Percentiles rank a stretch among this genome's conserved stretches.
These are phyloP conservation scores for Penicillium bovifimosum DNA, from an alignment of 495 filamentous ascomycete species.

Conservation along the genomic window DNA sequence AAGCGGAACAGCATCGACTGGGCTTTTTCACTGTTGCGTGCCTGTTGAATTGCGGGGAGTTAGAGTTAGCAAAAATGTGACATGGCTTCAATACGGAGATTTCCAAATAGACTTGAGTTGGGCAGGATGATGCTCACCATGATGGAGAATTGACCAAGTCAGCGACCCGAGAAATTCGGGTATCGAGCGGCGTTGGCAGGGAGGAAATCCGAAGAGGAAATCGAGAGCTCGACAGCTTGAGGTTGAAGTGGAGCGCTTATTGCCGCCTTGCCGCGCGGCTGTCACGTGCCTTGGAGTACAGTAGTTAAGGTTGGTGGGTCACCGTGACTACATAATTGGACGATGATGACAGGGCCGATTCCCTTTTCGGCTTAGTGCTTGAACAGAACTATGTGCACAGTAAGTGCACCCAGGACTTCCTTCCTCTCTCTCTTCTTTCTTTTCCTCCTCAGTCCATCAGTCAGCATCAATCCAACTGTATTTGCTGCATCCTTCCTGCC, in stretches of 20 bases:
- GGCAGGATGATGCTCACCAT: conserved; percentile 25
- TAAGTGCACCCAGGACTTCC: no score
- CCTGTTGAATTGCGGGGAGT: conserved; percentile 38
- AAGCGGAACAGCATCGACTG: conserved; percentile 99
- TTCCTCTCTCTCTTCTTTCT: no score
- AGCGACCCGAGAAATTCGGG: conserved; percentile 10
- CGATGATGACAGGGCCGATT: no score
- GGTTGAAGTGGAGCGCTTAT: conserved; percentile 22
- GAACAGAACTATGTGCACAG: no score
- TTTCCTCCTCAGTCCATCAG: no score
- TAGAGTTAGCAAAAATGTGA: conserved; percentile 20
- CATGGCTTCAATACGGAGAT: background rate
- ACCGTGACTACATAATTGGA: no score
- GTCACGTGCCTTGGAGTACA: conserved; percentile 19
- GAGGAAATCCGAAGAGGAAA: conserved; percentile 21
- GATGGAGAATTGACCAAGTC: conserved; percentile 20
- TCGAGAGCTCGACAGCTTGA: conserved; percentile 25
- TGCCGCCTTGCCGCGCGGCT: conserved; percentile 20
- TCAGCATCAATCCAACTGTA: no score
- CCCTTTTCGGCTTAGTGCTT: no score
- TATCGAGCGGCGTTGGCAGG: conserved; percentile 15
- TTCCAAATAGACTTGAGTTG: background rate
- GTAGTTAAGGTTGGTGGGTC: no score
- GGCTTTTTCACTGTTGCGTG: conserved; percentile 91
- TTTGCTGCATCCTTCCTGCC: no score